Evolutionary conservation across 129 eudicot genomes (phyloP), one percentile per base, ranked within the genome.

Genomic region (Tagetes erecta): DNA sequence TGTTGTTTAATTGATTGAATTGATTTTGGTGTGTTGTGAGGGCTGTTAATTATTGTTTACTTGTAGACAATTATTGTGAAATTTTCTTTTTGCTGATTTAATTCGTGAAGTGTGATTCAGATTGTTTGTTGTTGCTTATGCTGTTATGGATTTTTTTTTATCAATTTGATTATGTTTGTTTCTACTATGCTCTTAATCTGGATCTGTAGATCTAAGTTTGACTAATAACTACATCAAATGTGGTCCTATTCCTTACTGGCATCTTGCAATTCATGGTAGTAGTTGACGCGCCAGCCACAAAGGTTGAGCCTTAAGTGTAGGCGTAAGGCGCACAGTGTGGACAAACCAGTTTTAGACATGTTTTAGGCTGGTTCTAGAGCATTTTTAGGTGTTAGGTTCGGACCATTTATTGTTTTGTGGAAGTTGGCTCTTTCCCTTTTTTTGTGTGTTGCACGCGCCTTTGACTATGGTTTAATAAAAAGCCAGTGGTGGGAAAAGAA

Each of bases 71-170:
- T 36, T n/a, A 39, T 38, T 52, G 63, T 20, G 12, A 20, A 33
- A 8, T 14, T 33, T 10, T 35, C 8, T 65, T 76, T 31, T 53
- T 57, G 34, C 68, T 71, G 51, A 47, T 71, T 55, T 72, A n/a
- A 39, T 71, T 47, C 51, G 70, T 69, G 44, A 70, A 62, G 41
- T 68, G 75, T 71, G 59, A 50, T 13, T 71, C 44, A 38, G 33
- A 70, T 70, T 71, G 65, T 63, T 78, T n/a, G 60, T 70, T 71
- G 65, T 63, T 78, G 8, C 67, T 59, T 67, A 56, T 70, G 44
- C 14, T 71, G 57, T 39, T 67, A 47, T 50, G 45, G 12, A 49
- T 14, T 37, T 20, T 20, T 20, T 20, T 20, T 63, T n/a, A 42
- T 67, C 67, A 66, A 42, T 67, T 30, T 56, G 59, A 67, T 67